These are phyloP conservation scores for Cercophora sp. DNA, from an alignment of 495 filamentous ascomycete species.

Conservation along the genomic window DNA sequence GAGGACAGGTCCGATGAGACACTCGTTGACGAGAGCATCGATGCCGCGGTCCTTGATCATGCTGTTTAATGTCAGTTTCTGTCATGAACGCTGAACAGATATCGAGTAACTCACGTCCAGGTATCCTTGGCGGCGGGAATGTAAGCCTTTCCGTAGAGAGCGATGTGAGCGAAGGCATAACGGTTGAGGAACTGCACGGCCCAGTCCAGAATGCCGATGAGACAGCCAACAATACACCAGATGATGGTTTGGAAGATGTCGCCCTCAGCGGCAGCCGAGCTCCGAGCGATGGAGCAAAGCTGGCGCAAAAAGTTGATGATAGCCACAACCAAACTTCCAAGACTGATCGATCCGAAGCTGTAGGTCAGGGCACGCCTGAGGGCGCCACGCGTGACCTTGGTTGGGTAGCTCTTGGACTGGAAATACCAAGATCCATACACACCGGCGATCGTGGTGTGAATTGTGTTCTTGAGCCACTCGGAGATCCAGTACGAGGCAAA, in stretches of 20 bases:
- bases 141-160: constrained; percentile 84
- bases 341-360: constrained; percentile 84
- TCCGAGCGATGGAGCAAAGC: constrained; percentile 67
- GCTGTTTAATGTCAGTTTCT: constrained; percentile 22
- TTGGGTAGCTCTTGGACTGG: constrained; percentile 64
- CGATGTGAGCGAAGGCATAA: constrained; percentile 90
- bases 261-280: constrained; percentile 59
- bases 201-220: constrained; percentile 80
- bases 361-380: constrained; percentile 77
- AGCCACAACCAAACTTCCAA: constrained; percentile 82
- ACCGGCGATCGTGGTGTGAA: constrained; percentile 82
- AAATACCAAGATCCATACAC: constrained; percentile 96
- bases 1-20: constrained; percentile 85
- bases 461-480: constrained; percentile 87
- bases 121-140: constrained; percentile 82
- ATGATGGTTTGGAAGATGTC: constrained; percentile 63
- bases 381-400: constrained; percentile 70
- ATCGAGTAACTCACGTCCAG: constrained; percentile 51
- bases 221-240: constrained; percentile 68
- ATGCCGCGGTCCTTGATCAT: constrained; percentile 92
- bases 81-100: neutral
- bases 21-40: constrained; percentile 85
- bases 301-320: constrained; percentile 81
- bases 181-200: constrained; percentile 72
- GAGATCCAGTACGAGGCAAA: constrained; percentile 91